Evolutionary conservation across 495 filamentous ascomycete species (phyloP).

Genomic region (Aspergillus diversus): DNA sequence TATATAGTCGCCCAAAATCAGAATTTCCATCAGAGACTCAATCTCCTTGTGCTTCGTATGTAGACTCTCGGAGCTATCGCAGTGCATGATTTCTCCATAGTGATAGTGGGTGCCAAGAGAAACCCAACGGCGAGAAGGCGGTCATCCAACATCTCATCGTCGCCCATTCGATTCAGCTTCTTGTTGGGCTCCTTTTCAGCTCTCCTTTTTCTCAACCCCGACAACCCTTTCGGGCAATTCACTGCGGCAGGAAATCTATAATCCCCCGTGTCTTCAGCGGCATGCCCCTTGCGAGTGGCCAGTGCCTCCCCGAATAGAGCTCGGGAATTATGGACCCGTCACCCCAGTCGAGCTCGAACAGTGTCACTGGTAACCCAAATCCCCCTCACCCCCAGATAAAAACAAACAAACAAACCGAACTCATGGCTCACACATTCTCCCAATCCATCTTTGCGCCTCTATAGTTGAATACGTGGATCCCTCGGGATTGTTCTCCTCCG

Average conservation of each 20-base stretch:
- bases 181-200: conserved; percentile 1
- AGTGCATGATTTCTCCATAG: background rate
- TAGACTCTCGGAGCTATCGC: background rate
- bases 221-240: background rate
- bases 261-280: conserved; percentile 24
- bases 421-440: conserved; percentile 6
- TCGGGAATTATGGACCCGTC: conserved; percentile 52
- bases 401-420: background rate
- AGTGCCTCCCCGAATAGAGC: conserved; percentile 32
- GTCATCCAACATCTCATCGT: conserved; percentile 13
- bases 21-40: background rate
- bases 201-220: background rate
- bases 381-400: conserved; percentile 4
- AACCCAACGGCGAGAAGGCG: conserved; percentile 19
- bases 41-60: too few species aligned
- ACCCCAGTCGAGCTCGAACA: conserved; percentile 49
- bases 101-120: conserved; percentile 11
- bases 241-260: conserved; percentile 2
- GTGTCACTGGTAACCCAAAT: conserved; percentile 49
- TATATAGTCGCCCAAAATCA: conserved; percentile 5
- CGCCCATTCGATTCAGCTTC: background rate
- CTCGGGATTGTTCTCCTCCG: conserved; percentile 75
- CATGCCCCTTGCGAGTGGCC: conserved; percentile 37
- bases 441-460: background rate
- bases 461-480: conserved; percentile 82